Conservation (phyloP, 129 eudicot species). For the Smallanthus sonchifolius region DNA sequence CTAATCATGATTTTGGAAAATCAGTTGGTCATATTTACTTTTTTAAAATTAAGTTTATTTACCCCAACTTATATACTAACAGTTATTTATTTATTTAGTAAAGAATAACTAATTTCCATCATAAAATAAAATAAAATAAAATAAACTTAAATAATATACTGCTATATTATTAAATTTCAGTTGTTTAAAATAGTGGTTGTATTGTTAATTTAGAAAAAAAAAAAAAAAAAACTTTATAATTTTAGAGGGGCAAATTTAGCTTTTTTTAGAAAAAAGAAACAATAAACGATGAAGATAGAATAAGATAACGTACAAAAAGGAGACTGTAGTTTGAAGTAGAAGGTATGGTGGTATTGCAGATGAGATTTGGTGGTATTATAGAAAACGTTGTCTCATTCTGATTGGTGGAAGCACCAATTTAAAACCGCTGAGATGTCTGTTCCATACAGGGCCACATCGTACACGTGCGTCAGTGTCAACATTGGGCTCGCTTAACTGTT, state of each 20-base stretch:
- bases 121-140: too few species aligned
- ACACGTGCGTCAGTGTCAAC: slow-evolving; percentile 17
- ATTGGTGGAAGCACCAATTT: slow-evolving; percentile 22
- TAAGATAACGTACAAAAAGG: neutral
- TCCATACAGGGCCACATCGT: neutral
- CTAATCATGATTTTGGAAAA: too few species aligned
- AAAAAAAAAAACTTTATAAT: neutral
- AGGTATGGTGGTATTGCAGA: slow-evolving; percentile 20
- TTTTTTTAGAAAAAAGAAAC: too few species aligned
- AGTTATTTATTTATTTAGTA: too few species aligned
- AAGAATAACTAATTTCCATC: too few species aligned
- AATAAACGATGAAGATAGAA: neutral
- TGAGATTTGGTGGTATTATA: slow-evolving; percentile 6
- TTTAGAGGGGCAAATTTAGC: too few species aligned
- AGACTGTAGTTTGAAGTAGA: neutral
- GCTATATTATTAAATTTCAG: too few species aligned
- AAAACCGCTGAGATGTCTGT: slow-evolving; percentile 4
- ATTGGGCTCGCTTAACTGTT: neutral
- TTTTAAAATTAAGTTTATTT: too few species aligned
- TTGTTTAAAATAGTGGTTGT: too few species aligned
- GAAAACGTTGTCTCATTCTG: slow-evolving; percentile 26
- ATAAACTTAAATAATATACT: too few species aligned
- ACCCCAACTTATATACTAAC: too few species aligned
- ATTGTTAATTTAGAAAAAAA: neutral
- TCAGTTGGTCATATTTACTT: too few species aligned